These are phyloP conservation scores for Camelina neglecta DNA, from an alignment of 345 rosid genomes.

Conservation along the genomic window DNA sequence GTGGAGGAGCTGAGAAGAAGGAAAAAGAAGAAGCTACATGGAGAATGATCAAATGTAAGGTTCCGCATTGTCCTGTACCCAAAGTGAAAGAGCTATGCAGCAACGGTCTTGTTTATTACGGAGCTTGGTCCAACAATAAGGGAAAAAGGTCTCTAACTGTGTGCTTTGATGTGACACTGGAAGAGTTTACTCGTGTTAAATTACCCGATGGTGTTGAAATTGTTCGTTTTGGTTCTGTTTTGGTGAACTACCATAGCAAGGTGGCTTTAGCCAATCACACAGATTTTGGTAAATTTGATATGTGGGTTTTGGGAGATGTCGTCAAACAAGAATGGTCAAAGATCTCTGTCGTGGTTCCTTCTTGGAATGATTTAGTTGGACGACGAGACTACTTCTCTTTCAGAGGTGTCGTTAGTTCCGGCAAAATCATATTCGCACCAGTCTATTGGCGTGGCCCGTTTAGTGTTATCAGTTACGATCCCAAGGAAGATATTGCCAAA, in stretches of 20 bases:
- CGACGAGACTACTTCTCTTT: fast-evolving
- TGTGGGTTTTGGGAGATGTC: constrained; percentile 11
- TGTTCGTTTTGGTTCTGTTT: not conserved
- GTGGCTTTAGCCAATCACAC: not conserved
- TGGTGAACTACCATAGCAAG: not conserved
- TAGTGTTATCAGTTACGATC: not conserved
- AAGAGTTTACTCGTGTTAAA: not conserved
- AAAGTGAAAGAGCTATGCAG: not conserved
- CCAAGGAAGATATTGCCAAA: not conserved
- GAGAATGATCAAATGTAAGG: not conserved
- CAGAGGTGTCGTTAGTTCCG: not conserved
- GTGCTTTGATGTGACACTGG: not conserved
- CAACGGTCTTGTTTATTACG: constrained; percentile 4
- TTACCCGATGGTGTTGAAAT: not conserved
- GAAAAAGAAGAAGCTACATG: not conserved
- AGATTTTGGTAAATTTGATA: not conserved
- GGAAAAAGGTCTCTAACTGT: not conserved
- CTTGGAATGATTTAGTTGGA: not conserved
- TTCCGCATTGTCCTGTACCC: not conserved
- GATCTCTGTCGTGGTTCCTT: not conserved
- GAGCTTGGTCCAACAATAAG: not conserved
- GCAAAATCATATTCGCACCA: not conserved
- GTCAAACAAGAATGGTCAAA: constrained; percentile 14
- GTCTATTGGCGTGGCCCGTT: not conserved
- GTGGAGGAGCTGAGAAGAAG: not conserved